A percentile compares a stretch with the other conserved stretches of the same genome.
These are phyloP conservation scores for Margaritispora aquatica DNA, from an alignment of 495 filamentous ascomycete genomes.

Conservation along the genomic window DNA sequence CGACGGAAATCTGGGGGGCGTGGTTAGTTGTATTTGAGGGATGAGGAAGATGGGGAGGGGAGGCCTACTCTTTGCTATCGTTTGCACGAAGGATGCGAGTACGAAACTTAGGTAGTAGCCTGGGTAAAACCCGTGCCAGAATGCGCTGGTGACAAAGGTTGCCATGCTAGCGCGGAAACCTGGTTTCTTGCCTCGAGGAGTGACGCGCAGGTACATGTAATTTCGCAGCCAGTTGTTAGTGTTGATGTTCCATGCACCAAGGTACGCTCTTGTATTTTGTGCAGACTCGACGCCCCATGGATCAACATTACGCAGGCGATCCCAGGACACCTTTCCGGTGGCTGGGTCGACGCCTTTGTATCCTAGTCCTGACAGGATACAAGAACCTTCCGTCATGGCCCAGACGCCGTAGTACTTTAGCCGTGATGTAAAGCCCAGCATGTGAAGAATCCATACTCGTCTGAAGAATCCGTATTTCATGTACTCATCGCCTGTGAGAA, in stretches of 20 bases:
- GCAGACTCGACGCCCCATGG: slow-evolving; percentile 78
- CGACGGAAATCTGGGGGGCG: slow-evolving; percentile 68
- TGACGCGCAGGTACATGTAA: slow-evolving; percentile 92
- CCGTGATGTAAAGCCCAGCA: slow-evolving; percentile 73
- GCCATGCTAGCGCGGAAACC: slow-evolving; percentile 92
- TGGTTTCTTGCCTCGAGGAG: slow-evolving; percentile 91
- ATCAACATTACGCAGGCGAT: slow-evolving; percentile 80
- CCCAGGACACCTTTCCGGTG: slow-evolving; percentile 80
- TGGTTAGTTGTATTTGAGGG: slow-evolving; percentile 6
- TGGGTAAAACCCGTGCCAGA: slow-evolving; percentile 98
- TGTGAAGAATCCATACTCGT: slow-evolving; percentile 70
- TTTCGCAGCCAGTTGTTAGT: slow-evolving; percentile 96
- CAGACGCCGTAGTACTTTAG: slow-evolving; percentile 96
- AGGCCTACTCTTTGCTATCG: slow-evolving; percentile 80
- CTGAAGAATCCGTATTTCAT: slow-evolving; percentile 60
- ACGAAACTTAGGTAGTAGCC: slow-evolving; percentile 93
- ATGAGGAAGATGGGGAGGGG: background rate
- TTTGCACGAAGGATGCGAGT: slow-evolving; percentile 84
- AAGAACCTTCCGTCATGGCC: slow-evolving; percentile 88
- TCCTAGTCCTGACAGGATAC: slow-evolving; percentile 87
- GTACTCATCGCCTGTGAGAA: slow-evolving; percentile 55
- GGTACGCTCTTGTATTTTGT: slow-evolving; percentile 82
- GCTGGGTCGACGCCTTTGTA: slow-evolving; percentile 87
- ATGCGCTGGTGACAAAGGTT: slow-evolving; percentile 87
- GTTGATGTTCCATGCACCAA: slow-evolving; percentile 96